Conservation (phyloP, 2,329 filamentous ascomycete species). For the Trichoderma brevicompactum region DNA sequence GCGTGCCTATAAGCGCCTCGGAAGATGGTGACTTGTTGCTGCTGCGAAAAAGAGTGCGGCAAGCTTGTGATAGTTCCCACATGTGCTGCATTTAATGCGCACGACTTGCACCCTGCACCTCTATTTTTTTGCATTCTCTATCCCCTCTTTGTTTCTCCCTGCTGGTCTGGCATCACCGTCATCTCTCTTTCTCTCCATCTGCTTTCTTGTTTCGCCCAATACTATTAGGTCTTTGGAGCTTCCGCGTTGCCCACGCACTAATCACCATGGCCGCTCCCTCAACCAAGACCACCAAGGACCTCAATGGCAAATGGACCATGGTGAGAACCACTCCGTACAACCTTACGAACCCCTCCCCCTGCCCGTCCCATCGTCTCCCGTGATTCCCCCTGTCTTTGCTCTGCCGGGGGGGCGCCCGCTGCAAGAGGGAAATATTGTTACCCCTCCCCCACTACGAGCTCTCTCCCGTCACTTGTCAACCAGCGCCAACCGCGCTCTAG, state of each 20-base stretch:
- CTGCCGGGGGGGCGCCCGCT: not conserved
- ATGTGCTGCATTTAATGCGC: slow-evolving; percentile 16
- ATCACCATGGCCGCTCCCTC: slow-evolving; percentile 70
- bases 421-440: not conserved
- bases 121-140: not conserved
- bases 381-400: not conserved
- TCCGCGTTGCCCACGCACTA: too few species aligned
- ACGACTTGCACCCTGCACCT: slow-evolving; percentile 8
- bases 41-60: not conserved
- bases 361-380: not conserved
- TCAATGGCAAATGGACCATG: slow-evolving; percentile 72
- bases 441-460: slow-evolving; percentile 21
- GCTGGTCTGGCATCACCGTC: not conserved
- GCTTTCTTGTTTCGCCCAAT: not conserved
- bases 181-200: slow-evolving; percentile 1
- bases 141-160: not conserved
- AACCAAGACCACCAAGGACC: slow-evolving; percentile 67
- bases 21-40: slow-evolving; percentile 7
- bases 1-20: slow-evolving; percentile 14
- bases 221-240: too few species aligned
- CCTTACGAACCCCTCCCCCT: not conserved
- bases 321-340: slow-evolving; percentile 49
- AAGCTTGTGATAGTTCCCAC: slow-evolving; percentile 28
- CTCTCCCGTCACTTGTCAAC: not conserved
- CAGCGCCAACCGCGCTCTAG: slow-evolving; percentile 24